These are phyloP conservation scores for Scleroderma bovista DNA, from an alignment of 768 basidiomycete genomes.

Conservation along the genomic window DNA sequence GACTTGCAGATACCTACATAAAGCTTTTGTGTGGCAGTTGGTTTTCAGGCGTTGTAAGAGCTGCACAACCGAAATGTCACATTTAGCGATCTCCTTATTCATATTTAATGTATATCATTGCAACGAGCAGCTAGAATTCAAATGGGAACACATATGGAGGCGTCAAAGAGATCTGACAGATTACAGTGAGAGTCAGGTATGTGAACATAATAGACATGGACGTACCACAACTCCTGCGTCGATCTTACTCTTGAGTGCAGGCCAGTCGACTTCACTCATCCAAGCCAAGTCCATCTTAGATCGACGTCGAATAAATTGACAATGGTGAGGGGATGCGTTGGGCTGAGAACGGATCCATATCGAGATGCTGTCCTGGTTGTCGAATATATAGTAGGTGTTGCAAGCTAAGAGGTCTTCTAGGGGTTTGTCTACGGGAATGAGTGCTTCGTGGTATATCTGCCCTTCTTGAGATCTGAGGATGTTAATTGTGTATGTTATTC, in stretches of 20 bases:
- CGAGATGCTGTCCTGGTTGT: not conserved
- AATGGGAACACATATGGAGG: not conserved
- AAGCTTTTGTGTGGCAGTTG: no score
- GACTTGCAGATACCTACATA: no score
- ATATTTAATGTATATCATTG: not conserved
- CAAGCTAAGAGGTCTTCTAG: not conserved
- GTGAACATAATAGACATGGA: not conserved
- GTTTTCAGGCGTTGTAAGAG: no score
- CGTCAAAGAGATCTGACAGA: not conserved
- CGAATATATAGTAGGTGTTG: not conserved
- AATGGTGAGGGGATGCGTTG: not conserved
- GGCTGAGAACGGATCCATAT: not conserved
- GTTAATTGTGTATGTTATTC: not conserved
- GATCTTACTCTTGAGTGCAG: not conserved
- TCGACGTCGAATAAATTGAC: not conserved
- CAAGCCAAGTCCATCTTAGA: not conserved
- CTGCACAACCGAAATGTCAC: no score
- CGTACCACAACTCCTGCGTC: not conserved
- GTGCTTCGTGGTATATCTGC: not conserved
- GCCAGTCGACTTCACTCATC: not conserved
- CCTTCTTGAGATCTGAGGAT: not conserved
- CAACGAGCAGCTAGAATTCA: not conserved
- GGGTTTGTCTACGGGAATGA: not conserved
- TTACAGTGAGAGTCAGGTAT: not conserved
- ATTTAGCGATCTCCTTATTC: no score